A percentile compares a stretch with the other conserved stretches of the same genome.
Evolutionary conservation across 164 flowering plant species (phyloP).

Genomic region (Magnolia sinica): DNA sequence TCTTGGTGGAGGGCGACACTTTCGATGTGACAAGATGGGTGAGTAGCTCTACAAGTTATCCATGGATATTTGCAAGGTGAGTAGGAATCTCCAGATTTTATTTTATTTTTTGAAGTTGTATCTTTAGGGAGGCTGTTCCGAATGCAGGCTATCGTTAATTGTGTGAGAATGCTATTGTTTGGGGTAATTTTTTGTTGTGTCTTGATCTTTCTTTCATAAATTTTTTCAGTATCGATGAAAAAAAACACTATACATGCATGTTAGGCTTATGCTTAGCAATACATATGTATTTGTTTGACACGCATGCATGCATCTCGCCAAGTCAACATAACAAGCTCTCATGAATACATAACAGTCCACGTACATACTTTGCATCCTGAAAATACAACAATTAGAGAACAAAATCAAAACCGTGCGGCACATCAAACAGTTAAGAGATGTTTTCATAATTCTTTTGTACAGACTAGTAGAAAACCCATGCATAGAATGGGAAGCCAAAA

Average conservation of each 20-base stretch:
- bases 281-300: background rate
- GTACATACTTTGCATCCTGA: slow-evolving; percentile 36
- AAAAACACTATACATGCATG: slow-evolving; percentile 2
- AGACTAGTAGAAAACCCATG: background rate
- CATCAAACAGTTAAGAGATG: slow-evolving; percentile 2
- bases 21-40: no score
- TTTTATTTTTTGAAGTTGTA: no score
- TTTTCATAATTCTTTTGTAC: background rate
- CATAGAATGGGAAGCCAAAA: background rate
- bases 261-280: background rate
- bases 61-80: no score
- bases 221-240: background rate
- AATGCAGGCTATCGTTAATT: no score
- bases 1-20: no score
- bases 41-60: no score
- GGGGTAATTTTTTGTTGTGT: no score
- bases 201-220: no score
- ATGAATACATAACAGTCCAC: slow-evolving; percentile 43
- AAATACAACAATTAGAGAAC: slow-evolving; percentile 10
- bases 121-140: no score
- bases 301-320: background rate
- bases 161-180: no score
- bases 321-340: background rate
- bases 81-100: no score
- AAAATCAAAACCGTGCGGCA: background rate